phyloP scores from a whole-genome alignment of 495 filamentous ascomycete species.

The Diplogelasinospora grovesii region DNA sequence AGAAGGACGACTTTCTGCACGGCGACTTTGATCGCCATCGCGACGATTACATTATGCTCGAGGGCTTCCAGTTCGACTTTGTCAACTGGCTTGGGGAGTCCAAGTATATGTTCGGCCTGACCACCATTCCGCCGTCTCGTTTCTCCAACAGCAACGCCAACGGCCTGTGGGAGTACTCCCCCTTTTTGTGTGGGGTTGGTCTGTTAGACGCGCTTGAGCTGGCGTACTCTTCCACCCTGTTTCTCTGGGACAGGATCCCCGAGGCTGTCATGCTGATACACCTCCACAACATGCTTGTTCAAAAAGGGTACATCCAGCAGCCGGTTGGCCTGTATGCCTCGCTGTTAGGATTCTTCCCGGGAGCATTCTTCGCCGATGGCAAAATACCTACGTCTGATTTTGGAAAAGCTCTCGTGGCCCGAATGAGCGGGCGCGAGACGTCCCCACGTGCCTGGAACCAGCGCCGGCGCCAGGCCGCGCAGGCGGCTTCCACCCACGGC shows the following conservation, averaged over 20 bases:
- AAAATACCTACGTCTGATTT: conserved; percentile 27
- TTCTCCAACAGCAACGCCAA: conserved; percentile 37
- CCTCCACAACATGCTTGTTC: conserved; percentile 41
- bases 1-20: not conserved
- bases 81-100: conserved; percentile 37
- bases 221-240: conserved; percentile 25
- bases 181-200: conserved; percentile 42
- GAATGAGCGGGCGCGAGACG: not conserved
- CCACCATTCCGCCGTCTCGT: conserved; percentile 33
- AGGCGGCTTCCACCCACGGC: conserved; percentile 2
- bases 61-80: conserved; percentile 26
- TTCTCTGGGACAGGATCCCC: conserved; percentile 27
- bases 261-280: conserved; percentile 16
- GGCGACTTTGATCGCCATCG: not conserved
- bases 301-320: conserved; percentile 29
- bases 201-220: conserved; percentile 34
- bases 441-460: not conserved
- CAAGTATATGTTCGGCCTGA: conserved; percentile 32
- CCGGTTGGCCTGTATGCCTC: conserved; percentile 14
- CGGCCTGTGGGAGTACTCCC: conserved; percentile 46
- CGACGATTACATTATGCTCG: not conserved
- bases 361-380: conserved; percentile 24
- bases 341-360: conserved; percentile 1
- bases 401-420: conserved; percentile 2
- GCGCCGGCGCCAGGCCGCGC: not conserved